A percentile compares a stretch with the other conserved stretches of the same genome.
Evolutionary conservation across 192 early-diverging fungal species (phyloP).

Genomic region (Entomortierella parvispora): DNA sequence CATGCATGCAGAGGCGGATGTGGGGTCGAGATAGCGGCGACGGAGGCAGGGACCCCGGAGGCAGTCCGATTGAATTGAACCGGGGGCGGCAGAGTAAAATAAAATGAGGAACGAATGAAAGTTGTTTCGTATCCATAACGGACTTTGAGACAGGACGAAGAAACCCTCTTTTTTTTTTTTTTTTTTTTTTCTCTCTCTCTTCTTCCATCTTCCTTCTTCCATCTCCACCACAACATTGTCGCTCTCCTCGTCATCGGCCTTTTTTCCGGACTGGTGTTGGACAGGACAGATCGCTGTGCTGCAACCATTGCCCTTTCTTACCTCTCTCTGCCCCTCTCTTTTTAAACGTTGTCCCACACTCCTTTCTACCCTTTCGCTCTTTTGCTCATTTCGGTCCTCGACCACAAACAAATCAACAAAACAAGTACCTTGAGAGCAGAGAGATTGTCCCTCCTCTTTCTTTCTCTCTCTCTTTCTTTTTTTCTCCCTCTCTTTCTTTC

Average conservation of each 20-base stretch:
- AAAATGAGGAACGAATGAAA: too few relatives aligned
- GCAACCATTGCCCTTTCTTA: too few relatives aligned
- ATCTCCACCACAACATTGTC: too few relatives aligned
- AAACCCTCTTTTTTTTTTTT: constrained; percentile 23
- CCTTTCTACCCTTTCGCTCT: constrained; percentile 4
- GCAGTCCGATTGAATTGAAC: too few relatives aligned
- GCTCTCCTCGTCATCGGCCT: not conserved
- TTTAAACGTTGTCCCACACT: not conserved
- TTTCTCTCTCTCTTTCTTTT: not conserved
- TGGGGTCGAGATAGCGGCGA: too few relatives aligned
- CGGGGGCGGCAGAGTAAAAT: too few relatives aligned
- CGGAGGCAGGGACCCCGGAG: too few relatives aligned
- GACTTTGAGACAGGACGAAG: not conserved
- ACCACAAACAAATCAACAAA: not conserved
- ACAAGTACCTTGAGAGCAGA: not conserved
- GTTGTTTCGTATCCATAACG: too few relatives aligned
- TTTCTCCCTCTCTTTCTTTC: constrained; percentile 1
- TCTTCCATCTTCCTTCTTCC: not conserved
- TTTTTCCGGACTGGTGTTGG: constrained; percentile 57
- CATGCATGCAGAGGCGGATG: too few relatives aligned
- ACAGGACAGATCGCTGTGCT: not conserved
- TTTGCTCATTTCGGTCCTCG: not conserved
- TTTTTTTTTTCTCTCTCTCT: not conserved
- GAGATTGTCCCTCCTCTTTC: not conserved
- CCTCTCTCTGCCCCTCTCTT: not conserved